Percentiles rank a stretch among this genome's conserved stretches.
These are phyloP conservation scores for Trametes elegans DNA, from an alignment of 768 basidiomycete species.

Conservation along the genomic window DNA sequence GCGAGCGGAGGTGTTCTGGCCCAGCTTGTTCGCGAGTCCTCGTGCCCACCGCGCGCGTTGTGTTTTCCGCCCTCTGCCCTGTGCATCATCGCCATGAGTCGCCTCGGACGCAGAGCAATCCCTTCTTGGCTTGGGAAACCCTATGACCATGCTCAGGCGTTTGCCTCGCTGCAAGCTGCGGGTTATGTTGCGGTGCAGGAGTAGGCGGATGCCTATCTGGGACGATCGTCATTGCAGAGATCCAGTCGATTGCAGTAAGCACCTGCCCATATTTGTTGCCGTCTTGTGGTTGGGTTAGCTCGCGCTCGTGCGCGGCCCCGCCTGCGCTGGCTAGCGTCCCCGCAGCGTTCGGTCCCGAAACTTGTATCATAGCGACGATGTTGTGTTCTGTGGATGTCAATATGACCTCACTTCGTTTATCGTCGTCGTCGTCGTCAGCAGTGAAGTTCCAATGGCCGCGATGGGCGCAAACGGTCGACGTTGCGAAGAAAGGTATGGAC, in stretches of 20 bases:
- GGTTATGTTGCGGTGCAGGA: constrained; percentile 1
- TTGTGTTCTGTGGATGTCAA: constrained; percentile 3
- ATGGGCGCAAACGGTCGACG: constrained; percentile 18
- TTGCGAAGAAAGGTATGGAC: constrained; percentile 13
- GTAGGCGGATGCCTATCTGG: constrained; percentile 5
- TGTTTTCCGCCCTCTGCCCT: constrained; percentile 11
- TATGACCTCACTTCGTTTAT: neutral
- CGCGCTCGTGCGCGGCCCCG: neutral
- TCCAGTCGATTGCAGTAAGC: constrained; percentile 6
- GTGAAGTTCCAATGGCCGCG: neutral
- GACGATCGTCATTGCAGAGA: constrained; percentile 11
- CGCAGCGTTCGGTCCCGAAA: constrained; percentile 13
- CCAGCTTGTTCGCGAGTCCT: constrained; percentile 1
- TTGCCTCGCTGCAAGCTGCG: constrained; percentile 11
- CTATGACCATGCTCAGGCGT: constrained; percentile 7
- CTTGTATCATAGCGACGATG: constrained; percentile 6
- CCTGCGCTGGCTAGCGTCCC: neutral
- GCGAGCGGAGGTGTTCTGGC: neutral
- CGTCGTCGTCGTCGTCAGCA: neutral
- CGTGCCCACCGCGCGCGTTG: constrained; percentile 10
- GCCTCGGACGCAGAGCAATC: constrained; percentile 1
- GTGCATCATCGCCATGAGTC: neutral
- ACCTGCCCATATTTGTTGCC: neutral
- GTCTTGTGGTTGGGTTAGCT: neutral
- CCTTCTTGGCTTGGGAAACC: constrained; percentile 6